These are phyloP conservation scores for Lagerstroemia speciosa DNA, from an alignment of 345 rosid species.

Conservation along the genomic window DNA sequence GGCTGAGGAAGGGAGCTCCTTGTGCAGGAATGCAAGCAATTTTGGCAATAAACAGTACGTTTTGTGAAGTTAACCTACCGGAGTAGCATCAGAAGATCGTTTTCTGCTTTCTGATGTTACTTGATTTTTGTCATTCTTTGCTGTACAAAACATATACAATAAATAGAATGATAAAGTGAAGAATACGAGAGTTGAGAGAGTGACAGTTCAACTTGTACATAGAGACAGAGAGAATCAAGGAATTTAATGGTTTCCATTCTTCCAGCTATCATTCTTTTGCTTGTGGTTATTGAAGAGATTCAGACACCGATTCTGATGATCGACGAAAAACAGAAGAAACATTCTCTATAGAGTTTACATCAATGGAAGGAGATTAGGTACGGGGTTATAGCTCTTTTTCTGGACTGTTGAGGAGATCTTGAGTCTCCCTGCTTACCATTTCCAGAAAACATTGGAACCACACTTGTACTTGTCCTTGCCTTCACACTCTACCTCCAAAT, in stretches of 20 bases:
- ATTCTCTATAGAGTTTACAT: too few species aligned
- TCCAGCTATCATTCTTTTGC: not conserved
- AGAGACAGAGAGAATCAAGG: not conserved
- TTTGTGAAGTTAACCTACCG: not conserved
- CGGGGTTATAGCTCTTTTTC: not conserved
- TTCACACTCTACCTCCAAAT: slow-evolving; percentile 77
- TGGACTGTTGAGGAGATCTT: not conserved
- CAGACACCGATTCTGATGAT: too few species aligned
- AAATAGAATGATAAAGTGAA: not conserved
- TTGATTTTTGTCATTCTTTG: not conserved
- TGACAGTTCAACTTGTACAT: not conserved
- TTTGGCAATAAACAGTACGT: not conserved
- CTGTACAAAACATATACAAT: not conserved
- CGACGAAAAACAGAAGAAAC: too few species aligned
- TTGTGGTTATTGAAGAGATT: not conserved
- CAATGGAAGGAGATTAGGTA: not conserved
- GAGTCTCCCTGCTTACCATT: slow-evolving; percentile 55
- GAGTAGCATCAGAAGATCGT: not conserved
- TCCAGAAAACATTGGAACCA: slow-evolving; percentile 99
- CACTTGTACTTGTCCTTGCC: slow-evolving; percentile 97
- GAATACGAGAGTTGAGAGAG: not conserved
- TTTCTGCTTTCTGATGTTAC: not conserved
- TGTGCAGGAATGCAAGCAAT: not conserved
- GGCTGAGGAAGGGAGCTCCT: not conserved
- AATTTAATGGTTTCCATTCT: not conserved